Conservation (phyloP, 306 rosid species). For the Oxytropis ochrocephala region DNA sequence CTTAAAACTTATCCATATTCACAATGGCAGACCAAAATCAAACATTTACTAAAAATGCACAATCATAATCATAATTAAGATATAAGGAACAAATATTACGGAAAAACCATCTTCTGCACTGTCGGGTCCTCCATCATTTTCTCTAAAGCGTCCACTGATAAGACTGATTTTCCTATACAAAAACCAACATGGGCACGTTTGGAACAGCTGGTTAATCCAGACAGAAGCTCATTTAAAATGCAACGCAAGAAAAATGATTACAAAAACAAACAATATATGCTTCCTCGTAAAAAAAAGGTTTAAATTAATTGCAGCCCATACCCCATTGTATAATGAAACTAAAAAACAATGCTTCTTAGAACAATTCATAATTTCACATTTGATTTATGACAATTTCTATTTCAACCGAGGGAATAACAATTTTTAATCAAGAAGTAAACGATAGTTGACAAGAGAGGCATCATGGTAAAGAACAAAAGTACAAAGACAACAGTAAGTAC, state of each 20-base stretch:
- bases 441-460: not conserved
- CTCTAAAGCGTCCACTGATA: conserved; percentile 95
- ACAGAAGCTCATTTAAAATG: conserved; percentile 10
- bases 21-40: not conserved
- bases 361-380: conserved; percentile 10
- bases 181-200: conserved; percentile 17
- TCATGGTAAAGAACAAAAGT: not conserved
- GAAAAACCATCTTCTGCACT: conserved; percentile 97
- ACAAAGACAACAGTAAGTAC: not conserved
- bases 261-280: not conserved
- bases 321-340: not conserved
- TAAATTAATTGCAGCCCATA: not conserved
- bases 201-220: conserved; percentile 16
- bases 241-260: conserved; percentile 13
- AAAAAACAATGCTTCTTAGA: not conserved
- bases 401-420: conserved; percentile 5
- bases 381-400: not conserved
- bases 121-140: conserved; percentile 99
- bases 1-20: not conserved
- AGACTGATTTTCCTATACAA: conserved; percentile 52
- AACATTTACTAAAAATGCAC: not conserved
- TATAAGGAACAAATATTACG: conserved; percentile 56
- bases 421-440: not conserved
- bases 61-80: conserved; percentile 18
- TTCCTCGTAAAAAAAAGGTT: not conserved